Conservation (phyloP, 768 basidiomycete species). For the Rubroboletus pulcherrimus region DNA sequence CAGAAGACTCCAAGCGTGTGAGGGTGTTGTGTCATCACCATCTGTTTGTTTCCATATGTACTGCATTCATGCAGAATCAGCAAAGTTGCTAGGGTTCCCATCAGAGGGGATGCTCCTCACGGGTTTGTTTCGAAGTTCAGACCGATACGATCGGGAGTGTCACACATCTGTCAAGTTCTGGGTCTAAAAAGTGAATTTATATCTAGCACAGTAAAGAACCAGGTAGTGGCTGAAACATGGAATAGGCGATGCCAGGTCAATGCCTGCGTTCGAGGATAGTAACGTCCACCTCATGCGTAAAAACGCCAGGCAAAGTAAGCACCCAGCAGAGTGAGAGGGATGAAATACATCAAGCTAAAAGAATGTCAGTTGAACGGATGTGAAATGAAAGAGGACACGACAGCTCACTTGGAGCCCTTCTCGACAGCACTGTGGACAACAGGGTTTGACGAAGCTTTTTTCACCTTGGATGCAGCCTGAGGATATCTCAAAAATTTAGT, state of each 20-base stretch:
- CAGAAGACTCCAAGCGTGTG: slow-evolving; percentile 1
- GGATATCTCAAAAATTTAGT: neutral
- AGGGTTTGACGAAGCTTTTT: slow-evolving; percentile 43
- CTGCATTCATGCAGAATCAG: neutral
- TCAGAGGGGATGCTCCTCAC: neutral
- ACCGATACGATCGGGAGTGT: neutral
- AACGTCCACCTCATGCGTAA: slow-evolving; percentile 39
- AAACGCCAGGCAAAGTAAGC: slow-evolving; percentile 88
- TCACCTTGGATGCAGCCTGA: slow-evolving; percentile 52
- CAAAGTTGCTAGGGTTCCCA: neutral
- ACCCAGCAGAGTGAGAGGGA: slow-evolving; percentile 74
- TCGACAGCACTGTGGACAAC: slow-evolving; percentile 47
- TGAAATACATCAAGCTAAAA: slow-evolving; percentile 72
- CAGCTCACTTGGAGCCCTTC: slow-evolving; percentile 63
- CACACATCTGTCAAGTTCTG: neutral
- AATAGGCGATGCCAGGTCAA: neutral
- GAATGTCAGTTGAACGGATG: slow-evolving; percentile 3
- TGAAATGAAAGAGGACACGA: neutral
- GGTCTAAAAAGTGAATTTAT: slow-evolving; percentile 9
- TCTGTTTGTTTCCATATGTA: neutral
- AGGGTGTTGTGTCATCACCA: neutral
- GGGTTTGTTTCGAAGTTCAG: neutral
- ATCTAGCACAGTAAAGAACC: slow-evolving; percentile 18
- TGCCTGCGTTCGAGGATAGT: neutral
- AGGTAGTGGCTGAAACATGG: slow-evolving; percentile 11